Evolutionary conservation across 805 yeast genomes (phyloP), one percentile per base, ranked within the genome.

Genomic region (Blastobotrys attinorum): DNA sequence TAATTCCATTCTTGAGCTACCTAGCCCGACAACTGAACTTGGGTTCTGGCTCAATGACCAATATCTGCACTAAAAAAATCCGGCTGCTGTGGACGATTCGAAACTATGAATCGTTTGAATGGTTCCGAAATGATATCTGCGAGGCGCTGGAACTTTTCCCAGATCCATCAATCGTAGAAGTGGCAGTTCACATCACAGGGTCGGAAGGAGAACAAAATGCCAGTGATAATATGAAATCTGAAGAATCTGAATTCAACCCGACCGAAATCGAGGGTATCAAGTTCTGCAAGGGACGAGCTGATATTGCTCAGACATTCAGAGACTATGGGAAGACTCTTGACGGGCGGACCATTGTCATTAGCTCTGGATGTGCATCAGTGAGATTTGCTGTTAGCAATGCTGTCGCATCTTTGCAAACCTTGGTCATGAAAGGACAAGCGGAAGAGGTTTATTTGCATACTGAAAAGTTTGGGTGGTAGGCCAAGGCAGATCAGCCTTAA

Each of bases 41-140:
- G 4, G 35, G 35, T 29, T n/a, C 17, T 22, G 31, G 5, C 11
- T 8, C 18, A 22, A n/a, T 31, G 2, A n/a, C n/a, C n/a, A n/a
- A n/a, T n/a, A 38, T 37, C 2, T 37, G 40, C 2, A 35, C 42
- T 8, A 35, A 35, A 32, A 29, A 36, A 4, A 34, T 50, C 22
- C 33, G 40, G 17, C 34, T 49, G 7, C 27, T 49, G 22, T 51
- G 54, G 54, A 39, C 40, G 6, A 39, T 51, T 15, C 45, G 48
- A 11, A 37, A 37, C 25, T 5, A 13, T 3, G 40, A 16, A 10
- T 22, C 42, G 5, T 25, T 46, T 11, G 45, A 44, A 21, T 46
- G 50, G 50, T 44, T 46, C 27, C 15, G 35, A 7, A 32, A 46
- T 2, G 48, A 42, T 21, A 37, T 50, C 16, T 21, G 8, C 2